Conservation (phyloP, 805 yeast genomes). For the Wickerhamiella australiensis region DNA sequence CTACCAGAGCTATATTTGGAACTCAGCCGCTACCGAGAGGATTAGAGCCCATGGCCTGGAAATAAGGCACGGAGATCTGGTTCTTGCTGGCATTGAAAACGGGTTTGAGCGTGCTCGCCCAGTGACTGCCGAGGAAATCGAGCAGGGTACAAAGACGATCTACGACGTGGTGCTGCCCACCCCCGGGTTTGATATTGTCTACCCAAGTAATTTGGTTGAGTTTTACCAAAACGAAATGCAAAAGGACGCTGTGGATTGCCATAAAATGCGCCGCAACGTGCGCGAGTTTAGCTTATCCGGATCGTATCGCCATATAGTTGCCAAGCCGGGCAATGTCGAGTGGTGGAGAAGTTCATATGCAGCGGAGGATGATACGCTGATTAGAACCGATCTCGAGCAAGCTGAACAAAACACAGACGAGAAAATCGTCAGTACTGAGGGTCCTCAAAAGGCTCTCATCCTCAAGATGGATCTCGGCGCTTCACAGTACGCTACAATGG, state of each 20-base stretch:
- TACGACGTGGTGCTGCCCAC: constrained; percentile 88
- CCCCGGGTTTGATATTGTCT: constrained; percentile 86
- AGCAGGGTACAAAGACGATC: constrained; percentile 45
- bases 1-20: constrained; percentile 94
- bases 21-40: constrained; percentile 67
- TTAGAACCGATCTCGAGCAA: constrained; percentile 65
- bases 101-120: constrained; percentile 58
- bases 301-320: constrained; percentile 63
- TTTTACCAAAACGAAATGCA: constrained; percentile 61
- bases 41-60: constrained; percentile 41
- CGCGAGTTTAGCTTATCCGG: constrained; percentile 89
- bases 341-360: constrained; percentile 51
- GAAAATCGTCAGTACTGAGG: constrained; percentile 1
- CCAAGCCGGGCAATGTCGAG: constrained; percentile 51
- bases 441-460: constrained; percentile 46
- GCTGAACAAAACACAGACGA: not conserved
- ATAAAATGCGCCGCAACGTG: constrained; percentile 69
- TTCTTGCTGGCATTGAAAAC: constrained; percentile 29
- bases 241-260: constrained; percentile 71
- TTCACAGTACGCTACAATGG: constrained; percentile 96
- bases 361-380: constrained; percentile 55
- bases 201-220: constrained; percentile 60
- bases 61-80: constrained; percentile 20
- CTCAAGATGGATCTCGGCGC: constrained; percentile 67
- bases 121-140: constrained; percentile 62